A percentile compares a stretch with the other conserved stretches of the same genome.
Evolutionary conservation across 2,329 filamentous ascomycete species (phyloP).

Genomic region (Paracorniculantispora psalliotae): DNA sequence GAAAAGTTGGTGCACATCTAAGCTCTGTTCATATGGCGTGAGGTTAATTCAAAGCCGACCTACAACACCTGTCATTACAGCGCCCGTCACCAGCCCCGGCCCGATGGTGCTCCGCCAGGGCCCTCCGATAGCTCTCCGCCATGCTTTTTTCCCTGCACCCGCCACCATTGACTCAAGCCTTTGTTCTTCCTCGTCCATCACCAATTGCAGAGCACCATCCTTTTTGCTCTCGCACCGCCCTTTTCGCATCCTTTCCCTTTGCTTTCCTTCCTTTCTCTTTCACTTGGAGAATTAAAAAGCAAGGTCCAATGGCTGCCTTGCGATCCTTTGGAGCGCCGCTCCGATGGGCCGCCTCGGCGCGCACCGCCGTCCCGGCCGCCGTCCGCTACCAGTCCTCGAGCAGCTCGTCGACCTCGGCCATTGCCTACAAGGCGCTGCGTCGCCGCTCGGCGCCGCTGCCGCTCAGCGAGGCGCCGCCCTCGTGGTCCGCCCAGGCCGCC

Average conservation of each 20-base stretch:
- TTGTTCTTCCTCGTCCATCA: neutral
- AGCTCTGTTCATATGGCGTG: neutral
- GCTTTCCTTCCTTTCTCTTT: neutral
- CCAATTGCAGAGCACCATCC: neutral
- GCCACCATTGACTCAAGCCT: constrained; percentile 2
- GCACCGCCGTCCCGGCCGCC: constrained; percentile 24
- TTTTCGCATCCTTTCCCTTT: neutral
- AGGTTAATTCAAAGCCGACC: neutral
- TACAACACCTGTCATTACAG: neutral
- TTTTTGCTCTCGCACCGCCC: neutral
- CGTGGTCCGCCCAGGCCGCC: constrained; percentile 88
- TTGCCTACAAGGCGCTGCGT: constrained; percentile 96
- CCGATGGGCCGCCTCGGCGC: constrained; percentile 29
- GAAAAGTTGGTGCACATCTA: no score
- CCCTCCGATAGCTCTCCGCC: constrained; percentile 13
- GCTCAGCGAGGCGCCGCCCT: constrained; percentile 66
- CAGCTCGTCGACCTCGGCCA: constrained; percentile 79
- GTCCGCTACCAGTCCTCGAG: constrained; percentile 37
- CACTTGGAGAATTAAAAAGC: neutral
- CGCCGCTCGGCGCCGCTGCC: constrained; percentile 83
- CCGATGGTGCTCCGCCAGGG: constrained; percentile 5
- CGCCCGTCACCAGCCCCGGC: neutral
- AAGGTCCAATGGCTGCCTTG: constrained; percentile 40
- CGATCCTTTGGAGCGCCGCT: constrained; percentile 38
- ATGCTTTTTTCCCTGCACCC: neutral